These are phyloP conservation scores for Aspergillus sp. DNA, from an alignment of 2,329 filamentous ascomycete species.

Conservation along the genomic window DNA sequence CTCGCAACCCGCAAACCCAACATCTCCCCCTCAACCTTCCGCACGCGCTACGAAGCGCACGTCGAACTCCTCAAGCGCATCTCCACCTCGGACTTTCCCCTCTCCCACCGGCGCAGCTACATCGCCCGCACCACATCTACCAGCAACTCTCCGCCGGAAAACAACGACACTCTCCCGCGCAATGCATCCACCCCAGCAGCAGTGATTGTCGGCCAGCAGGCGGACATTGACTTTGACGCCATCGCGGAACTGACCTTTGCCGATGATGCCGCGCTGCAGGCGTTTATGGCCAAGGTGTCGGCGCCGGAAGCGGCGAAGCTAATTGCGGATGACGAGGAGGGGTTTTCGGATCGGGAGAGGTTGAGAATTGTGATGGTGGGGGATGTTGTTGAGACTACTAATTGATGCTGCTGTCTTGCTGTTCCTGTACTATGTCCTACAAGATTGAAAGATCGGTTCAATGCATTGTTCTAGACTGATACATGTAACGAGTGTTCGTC, in stretches of 20 bases:
- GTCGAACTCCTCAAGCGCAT: conserved; percentile 17
- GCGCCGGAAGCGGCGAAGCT: conserved; percentile 14
- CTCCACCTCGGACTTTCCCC: conserved; percentile 16
- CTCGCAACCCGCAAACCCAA: conserved; percentile 15
- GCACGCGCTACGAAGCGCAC: conserved; percentile 21
- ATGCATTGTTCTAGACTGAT: too few species aligned
- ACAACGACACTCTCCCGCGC: conserved; percentile 6
- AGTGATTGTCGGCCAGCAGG: conserved; percentile 16
- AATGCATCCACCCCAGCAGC: conserved; percentile 17
- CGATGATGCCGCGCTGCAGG: conserved; percentile 15
- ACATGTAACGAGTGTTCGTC: too few species aligned
- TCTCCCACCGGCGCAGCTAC: conserved; percentile 19
- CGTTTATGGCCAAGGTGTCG: conserved; percentile 14
- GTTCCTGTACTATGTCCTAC: too few species aligned
- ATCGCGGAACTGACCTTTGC: conserved; percentile 18
- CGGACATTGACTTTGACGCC: conserved; percentile 20
- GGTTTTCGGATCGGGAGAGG: conserved; percentile 14
- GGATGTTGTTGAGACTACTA: too few species aligned
- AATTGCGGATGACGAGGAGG: conserved; percentile 22
- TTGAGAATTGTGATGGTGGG: too few species aligned
- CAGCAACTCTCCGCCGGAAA: conserved; percentile 4
- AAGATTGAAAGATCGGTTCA: too few species aligned
- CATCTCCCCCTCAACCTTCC: conserved; percentile 19
- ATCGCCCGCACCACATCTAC: conserved; percentile 10
- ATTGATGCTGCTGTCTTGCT: too few species aligned